Evolutionary conservation across 768 basidiomycete species (phyloP).

Genomic region (Russula brevipes): DNA sequence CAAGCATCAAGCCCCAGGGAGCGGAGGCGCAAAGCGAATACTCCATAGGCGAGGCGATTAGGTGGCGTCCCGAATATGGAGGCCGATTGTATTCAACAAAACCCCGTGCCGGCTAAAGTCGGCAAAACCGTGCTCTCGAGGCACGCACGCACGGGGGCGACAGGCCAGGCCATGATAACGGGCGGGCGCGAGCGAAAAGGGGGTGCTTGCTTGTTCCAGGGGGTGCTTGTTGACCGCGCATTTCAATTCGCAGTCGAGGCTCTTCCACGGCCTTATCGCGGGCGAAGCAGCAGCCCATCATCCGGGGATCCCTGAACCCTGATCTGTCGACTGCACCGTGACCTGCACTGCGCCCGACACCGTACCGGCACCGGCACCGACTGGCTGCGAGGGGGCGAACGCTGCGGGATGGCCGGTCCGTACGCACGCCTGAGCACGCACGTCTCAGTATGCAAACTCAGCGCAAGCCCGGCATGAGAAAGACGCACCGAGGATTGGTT

Average conservation of each 20-base stretch:
- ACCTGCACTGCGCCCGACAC: background rate
- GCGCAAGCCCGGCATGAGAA: background rate
- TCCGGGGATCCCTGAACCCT: background rate
- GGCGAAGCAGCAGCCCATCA: background rate
- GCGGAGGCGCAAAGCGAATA: constrained; percentile 2
- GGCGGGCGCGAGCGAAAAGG: background rate
- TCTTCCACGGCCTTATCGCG: background rate
- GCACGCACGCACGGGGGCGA: background rate
- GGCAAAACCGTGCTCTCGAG: background rate
- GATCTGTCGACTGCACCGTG: background rate
- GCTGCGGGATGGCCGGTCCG: constrained; percentile 8
- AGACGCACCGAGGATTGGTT: background rate
- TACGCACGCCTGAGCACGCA: too few species aligned
- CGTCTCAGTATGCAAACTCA: background rate
- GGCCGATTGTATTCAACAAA: background rate
- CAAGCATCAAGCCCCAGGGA: background rate
- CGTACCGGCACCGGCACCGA: too few species aligned
- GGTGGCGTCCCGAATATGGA: constrained; percentile 11
- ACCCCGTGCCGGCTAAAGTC: background rate
- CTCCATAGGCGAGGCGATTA: background rate
- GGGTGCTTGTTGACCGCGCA: background rate
- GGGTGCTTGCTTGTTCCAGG: constrained; percentile 4
- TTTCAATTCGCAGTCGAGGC: background rate
- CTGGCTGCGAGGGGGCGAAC: too few species aligned
- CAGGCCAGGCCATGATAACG: background rate